A percentile compares a stretch with the other conserved stretches of the same genome.
phyloP scores from a whole-genome alignment of 2,329 filamentous ascomycete genomes.

The Fusarium devonianum region DNA sequence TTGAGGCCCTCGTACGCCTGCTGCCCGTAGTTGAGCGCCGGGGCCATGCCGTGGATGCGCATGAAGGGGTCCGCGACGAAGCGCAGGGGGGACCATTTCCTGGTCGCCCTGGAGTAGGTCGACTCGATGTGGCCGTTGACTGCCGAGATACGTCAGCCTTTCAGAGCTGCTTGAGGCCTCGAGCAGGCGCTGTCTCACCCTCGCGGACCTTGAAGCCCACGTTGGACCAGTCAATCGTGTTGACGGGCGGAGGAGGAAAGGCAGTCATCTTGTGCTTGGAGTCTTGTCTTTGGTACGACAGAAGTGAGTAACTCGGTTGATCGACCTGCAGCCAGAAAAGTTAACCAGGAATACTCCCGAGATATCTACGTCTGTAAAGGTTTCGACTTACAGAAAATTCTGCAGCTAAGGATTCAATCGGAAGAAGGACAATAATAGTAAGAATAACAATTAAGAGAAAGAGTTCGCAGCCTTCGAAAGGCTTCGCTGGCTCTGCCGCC shows the following conservation, averaged over 20 bases:
- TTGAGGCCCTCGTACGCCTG: slow-evolving; percentile 99
- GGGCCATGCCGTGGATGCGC: slow-evolving; percentile 92
- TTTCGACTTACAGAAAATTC: slow-evolving; percentile 18
- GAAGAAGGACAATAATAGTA: neutral
- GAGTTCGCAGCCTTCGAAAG: no score
- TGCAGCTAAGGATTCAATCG: neutral
- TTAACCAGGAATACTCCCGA: neutral
- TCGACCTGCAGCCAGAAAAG: slow-evolving; percentile 4
- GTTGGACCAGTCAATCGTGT: slow-evolving; percentile 91
- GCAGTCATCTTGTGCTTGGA: slow-evolving; percentile 50
- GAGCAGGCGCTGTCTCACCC: slow-evolving; percentile 58
- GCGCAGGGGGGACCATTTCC: slow-evolving; percentile 77
- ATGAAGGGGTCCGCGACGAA: slow-evolving; percentile 87
- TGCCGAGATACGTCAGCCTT: no score
- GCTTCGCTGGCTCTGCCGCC: slow-evolving; percentile 3
- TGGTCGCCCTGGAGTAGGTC: slow-evolving; percentile 76
- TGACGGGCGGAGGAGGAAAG: slow-evolving; percentile 80
- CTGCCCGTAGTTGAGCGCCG: slow-evolving; percentile 94
- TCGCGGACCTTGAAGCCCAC: slow-evolving; percentile 93
- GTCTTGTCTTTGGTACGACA: no score
- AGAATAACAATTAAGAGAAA: neutral
- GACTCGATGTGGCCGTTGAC: slow-evolving; percentile 96
- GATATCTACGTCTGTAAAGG: neutral
- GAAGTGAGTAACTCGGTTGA: neutral
- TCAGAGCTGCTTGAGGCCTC: neutral